These are phyloP conservation scores for Melampsora americana DNA, from an alignment of 1,284 basidiomycete species.

Conservation along the genomic window DNA sequence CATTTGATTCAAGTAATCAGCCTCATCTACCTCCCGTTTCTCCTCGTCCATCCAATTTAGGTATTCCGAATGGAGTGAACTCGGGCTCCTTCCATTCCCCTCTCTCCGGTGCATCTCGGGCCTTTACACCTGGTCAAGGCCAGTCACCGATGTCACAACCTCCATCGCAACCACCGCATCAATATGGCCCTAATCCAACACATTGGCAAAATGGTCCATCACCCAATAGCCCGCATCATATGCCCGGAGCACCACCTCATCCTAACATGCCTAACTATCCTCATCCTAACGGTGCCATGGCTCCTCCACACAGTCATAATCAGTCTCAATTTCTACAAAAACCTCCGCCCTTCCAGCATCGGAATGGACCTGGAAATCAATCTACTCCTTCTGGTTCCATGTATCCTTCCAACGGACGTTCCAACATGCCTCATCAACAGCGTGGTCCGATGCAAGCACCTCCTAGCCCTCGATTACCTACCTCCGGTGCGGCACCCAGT, in stretches of 20 bases:
- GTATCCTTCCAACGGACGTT: slow-evolving; percentile 20
- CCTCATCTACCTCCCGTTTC: slow-evolving; percentile 19
- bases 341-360: slow-evolving; percentile 33
- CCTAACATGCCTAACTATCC: slow-evolving; percentile 43
- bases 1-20: slow-evolving; percentile 12
- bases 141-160: slow-evolving; percentile 25
- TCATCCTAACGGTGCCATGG: slow-evolving; percentile 17
- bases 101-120: slow-evolving; percentile 39
- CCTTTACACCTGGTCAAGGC: slow-evolving; percentile 41
- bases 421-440: slow-evolving; percentile 35
- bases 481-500: slow-evolving; percentile 19
- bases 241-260: slow-evolving; percentile 25
- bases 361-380: slow-evolving; percentile 31
- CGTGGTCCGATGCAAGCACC: slow-evolving; percentile 9
- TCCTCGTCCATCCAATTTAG: slow-evolving; percentile 29
- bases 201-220: slow-evolving; percentile 38
- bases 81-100: slow-evolving; percentile 36
- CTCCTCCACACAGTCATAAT: slow-evolving; percentile 18
- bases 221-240: slow-evolving; percentile 35
- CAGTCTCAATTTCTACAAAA: slow-evolving; percentile 33
- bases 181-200: slow-evolving; percentile 5
- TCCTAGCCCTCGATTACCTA: slow-evolving; percentile 28
- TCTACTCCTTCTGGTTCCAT: slow-evolving; percentile 11
- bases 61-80: slow-evolving; percentile 15
- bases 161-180: slow-evolving; percentile 16